Evolutionary conservation across 176 grass and related monocot species (phyloP), one percentile per base, ranked within the genome.

Genomic region (Hyparrhenia diplandra): DNA sequence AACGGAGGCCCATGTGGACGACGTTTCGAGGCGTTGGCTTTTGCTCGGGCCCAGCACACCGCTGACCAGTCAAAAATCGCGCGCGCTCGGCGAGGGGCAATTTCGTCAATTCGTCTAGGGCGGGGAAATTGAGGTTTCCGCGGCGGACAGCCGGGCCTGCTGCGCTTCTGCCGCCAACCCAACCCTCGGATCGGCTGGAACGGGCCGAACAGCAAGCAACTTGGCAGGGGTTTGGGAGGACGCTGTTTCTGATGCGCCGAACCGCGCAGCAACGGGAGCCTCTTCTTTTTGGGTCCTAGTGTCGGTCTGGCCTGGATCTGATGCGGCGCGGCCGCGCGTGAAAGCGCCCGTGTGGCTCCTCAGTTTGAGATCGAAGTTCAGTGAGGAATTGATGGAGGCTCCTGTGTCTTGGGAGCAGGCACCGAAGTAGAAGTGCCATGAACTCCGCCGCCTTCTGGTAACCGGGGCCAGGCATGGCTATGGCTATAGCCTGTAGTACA

Each of bases 11-110:
- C 11, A 5, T 13, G 3, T 1, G 4, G 2, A 8, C 0, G 32
- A 75, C 3, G 39, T 5, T 34, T 62, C 54, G 11, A 51, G 64
- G 61, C 10, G 10, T n/a, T n/a, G n/a, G n/a, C n/a, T 13, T 29
- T 6, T 66, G 17, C 0, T 10, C 21, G 13, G 69, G 69, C 27
- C 34, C 18, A 41, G 69, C 61, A 69, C 34, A 46, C n/a, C n/a
- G 3, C 34, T 80, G 77, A 59, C 35, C 69, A 2, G 86, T 78
- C 86, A 83, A 83, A 72, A 9, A n/a, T n/a, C n/a, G n/a, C n/a
- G n/a, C 2, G 13, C 10, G 4, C 0, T 31, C 36, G 71, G 78
- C 0, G 64, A 37, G 71, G 78, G 52, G n/a, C 32, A 87, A 0
- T 4, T 18, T 0, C 13, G 85, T 64, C 72, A 68, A 64, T 70